phyloP scores from a whole-genome alignment of 441 rosid species.

The Gossypium schwendimanii region DNA sequence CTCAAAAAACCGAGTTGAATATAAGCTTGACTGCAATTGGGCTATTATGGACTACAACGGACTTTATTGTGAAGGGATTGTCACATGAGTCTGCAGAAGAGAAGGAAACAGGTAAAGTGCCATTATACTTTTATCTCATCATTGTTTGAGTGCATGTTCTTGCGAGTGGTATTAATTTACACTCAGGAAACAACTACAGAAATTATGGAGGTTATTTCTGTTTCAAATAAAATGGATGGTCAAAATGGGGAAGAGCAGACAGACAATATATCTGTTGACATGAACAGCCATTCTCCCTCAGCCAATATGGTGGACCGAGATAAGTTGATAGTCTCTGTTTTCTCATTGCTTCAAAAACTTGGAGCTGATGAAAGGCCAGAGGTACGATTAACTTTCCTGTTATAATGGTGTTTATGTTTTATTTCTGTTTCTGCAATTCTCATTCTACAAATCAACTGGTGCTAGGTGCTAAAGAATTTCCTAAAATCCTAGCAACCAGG shows the following conservation, averaged over 20 bases:
- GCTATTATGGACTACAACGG: slow-evolving; percentile 90
- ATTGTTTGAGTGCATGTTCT: slow-evolving; percentile 3
- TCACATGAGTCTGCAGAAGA: slow-evolving; percentile 37
- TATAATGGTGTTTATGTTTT: slow-evolving; percentile 10
- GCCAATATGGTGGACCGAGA: slow-evolving; percentile 40
- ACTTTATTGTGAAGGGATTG: slow-evolving; percentile 81
- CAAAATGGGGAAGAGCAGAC: slow-evolving; percentile 36
- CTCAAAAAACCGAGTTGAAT: slow-evolving; percentile 88
- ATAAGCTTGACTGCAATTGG: slow-evolving; percentile 96
- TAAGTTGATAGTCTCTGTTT: slow-evolving; percentile 75
- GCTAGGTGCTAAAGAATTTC: neutral
- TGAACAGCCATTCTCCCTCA: slow-evolving; percentile 30
- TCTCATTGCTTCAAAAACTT: slow-evolving; percentile 88
- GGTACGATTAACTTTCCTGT: slow-evolving; percentile 39
- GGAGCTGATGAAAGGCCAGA: slow-evolving; percentile 97
- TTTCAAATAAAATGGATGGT: slow-evolving; percentile 36
- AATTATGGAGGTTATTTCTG: slow-evolving; percentile 25
- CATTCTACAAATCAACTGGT: slow-evolving; percentile 8
- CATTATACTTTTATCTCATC: slow-evolving; percentile 10
- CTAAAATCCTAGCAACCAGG: neutral
- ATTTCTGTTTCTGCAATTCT: neutral
- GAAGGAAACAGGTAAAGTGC: slow-evolving; percentile 48
- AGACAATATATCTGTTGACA: slow-evolving; percentile 23
- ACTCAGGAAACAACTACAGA: slow-evolving; percentile 25
- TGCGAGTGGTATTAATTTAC: slow-evolving; percentile 2